Base-by-base conservation (phyloP, 345 rosid genomes). In the Corymbia maculata region DNA sequence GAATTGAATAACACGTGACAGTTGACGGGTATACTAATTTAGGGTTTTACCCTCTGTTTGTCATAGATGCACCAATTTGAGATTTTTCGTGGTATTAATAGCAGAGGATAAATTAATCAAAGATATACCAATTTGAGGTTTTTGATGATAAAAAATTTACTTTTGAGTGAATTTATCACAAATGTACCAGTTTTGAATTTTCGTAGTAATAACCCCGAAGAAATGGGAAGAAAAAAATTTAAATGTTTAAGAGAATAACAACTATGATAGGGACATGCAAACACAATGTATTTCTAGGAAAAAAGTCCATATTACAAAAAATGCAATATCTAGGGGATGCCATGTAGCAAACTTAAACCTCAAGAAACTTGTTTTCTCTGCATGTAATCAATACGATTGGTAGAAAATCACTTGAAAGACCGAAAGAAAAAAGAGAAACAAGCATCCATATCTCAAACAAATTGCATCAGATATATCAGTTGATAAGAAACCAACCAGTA, bases 401-500 rank as follows among this genome's bases (percentile, higher is more conserved):
- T 50, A 80, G 16, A n/a, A 87, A 85, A 89, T 26, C 36, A 9
- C 68, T 75, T 22, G 32, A 30, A 89, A 68, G 82, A 26, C 82
- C 80, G 36, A 36, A 75, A 61, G 22, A 82, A 47, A 45, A 49
- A 28, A 50, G 51, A 61, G 86, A 75, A 53, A 66, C 86, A 42
- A 59, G 80, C 86, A 87, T 66, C 49, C 45, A 80, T 79, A 86
- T 52, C 22, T 19, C 51, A 68, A 59, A 32, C 82, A 42, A 75
- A 44, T 75, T 75, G 82, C 82, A 36, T 75, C 82, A 42, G 26
- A 21, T 36, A 75, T 75, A 42, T 75, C 49, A 42, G 89, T 49
- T 85, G 79, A 89, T 79, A 66, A 90, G 93, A 88, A 92, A 96
- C 99, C 11, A 90, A 98, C 99, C 99, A 98, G 93, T 97, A 98